Evolutionary conservation across 2,329 filamentous ascomycete species (phyloP).

Genomic region (Colletotrichum sp.): DNA sequence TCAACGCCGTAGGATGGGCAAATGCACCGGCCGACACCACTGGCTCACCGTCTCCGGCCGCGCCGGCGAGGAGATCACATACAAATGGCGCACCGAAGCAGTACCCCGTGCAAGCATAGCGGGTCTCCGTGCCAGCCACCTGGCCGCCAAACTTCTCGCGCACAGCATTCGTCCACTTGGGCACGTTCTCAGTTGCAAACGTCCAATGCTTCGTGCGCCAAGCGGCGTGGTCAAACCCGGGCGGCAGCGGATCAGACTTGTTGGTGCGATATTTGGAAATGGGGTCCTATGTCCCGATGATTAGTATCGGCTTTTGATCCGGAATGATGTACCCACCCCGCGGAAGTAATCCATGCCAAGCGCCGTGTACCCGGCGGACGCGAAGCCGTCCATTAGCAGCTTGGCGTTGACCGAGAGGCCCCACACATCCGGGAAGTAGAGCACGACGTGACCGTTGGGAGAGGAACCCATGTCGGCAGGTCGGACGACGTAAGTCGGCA

Average conservation of each 20-base stretch:
- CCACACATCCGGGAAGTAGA: constrained; percentile 51
- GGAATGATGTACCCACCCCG: constrained; percentile 31
- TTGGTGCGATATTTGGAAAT: constrained; percentile 42
- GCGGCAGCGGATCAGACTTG: constrained; percentile 25
- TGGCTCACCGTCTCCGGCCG: not conserved
- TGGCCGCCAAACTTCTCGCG: constrained; percentile 35
- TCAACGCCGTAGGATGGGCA: constrained; percentile 54
- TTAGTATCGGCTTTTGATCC: not conserved
- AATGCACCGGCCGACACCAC: constrained; percentile 48
- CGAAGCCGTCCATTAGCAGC: constrained; percentile 51
- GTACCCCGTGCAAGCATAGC: constrained; percentile 46
- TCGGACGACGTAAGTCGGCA: constrained; percentile 40
- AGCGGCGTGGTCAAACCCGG: constrained; percentile 49
- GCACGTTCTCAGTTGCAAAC: constrained; percentile 46
- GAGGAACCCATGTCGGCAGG: constrained; percentile 1
- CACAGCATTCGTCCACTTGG: constrained; percentile 46
- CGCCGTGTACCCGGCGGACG: constrained; percentile 45
- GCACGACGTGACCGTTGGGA: constrained; percentile 43
- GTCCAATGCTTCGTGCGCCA: constrained; percentile 50
- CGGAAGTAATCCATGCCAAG: constrained; percentile 50
- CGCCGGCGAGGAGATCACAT: constrained; percentile 28
- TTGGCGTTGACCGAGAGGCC: constrained; percentile 46
- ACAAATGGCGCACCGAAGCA: constrained; percentile 50
- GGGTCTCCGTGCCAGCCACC: constrained; percentile 23
- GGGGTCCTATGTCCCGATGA: constrained; percentile 36